Evolutionary conservation across 208 protist species (phyloP).

Genomic region (Acanthamoeba triangularis): DNA sequence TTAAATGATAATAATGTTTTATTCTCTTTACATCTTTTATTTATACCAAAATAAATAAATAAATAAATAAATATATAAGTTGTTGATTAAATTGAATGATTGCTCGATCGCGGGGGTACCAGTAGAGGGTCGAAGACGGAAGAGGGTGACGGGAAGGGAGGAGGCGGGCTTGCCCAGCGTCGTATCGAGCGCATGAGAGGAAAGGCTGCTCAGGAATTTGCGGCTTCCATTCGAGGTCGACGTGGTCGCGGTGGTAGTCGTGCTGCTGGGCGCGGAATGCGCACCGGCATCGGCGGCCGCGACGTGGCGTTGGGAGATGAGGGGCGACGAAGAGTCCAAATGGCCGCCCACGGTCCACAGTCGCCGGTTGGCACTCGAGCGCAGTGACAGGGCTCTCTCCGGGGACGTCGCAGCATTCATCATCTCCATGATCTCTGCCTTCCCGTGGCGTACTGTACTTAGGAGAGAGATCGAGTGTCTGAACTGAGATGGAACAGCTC

Average conservation of each 20-base stretch:
- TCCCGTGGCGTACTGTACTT: neutral
- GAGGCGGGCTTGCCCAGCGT: slow-evolving; percentile 64
- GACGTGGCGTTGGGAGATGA: neutral
- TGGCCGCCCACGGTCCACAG: slow-evolving; percentile 38
- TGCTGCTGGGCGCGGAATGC: neutral
- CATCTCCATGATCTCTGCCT: neutral
- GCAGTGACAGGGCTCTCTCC: neutral
- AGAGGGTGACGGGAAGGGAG: slow-evolving; percentile 63
- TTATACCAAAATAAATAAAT: neutral
- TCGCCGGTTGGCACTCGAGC: neutral
- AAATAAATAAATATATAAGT: neutral
- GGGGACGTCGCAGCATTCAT: neutral
- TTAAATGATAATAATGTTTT: neutral
- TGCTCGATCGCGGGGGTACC: neutral
- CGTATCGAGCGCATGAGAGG: slow-evolving; percentile 63
- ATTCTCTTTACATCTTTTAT: neutral
- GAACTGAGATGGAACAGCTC: neutral
- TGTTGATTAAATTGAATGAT: too few species aligned
- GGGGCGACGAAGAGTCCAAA: neutral
- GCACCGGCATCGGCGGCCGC: neutral
- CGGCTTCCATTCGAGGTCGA: neutral
- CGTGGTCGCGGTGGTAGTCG: neutral
- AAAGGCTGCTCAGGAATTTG: slow-evolving; percentile 65
- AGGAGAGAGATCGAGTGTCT: too few species aligned
- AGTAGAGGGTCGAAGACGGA: neutral